Base-by-base conservation (phyloP, 306 rosid species). In the Pyrus pyrifolia region DNA sequence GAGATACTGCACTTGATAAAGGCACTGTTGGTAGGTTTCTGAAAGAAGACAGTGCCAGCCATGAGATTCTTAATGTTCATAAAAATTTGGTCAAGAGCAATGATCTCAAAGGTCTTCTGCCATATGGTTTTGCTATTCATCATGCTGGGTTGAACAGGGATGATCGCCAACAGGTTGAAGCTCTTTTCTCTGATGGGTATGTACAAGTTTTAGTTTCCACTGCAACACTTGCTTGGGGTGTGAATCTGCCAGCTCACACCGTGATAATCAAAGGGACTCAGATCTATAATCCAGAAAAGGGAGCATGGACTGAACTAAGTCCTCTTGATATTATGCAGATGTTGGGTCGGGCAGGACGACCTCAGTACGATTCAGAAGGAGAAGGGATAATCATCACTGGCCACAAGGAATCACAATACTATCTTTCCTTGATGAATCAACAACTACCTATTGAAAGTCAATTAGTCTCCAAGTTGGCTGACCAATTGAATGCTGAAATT, bases 211-310 rank as follows among this genome's bases (percentile, higher is more conserved):
- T 94, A 86, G 97, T 94, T 61, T 94, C 98, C 58, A 94, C 98
- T 57, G 98, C 96, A 5, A 94, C 98, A 79, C 96, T 94, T 83
- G 97, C 98, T 58, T 94, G 97, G 98, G 98, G 97, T 85, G 97
- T 91, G 85, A 94, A 94, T 81, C 86, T 94, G 31, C 97, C 98
- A 25, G 98, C 98, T 60, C 97, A 91, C 69, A 83, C 92, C 23
- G 98, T 93, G 68, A 91, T 94, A 61, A 92, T 92, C 66, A 94
- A 92, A 49, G 98, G 98, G 59, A 92, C 97, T 21, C 97, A 94
- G 87, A 85, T 94, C 59, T 94, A 89, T 83, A 89, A 89, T 81
- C 98, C 97, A 29, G 96, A 90, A 59, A 94, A 94, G 81, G 98
- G 97, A 30, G 95, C 96, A 76, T 94, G 97, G 98, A 94, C 97